Base-by-base conservation (phyloP, 2,329 filamentous ascomycete species). In the Botryotinia narcissicola region DNA sequence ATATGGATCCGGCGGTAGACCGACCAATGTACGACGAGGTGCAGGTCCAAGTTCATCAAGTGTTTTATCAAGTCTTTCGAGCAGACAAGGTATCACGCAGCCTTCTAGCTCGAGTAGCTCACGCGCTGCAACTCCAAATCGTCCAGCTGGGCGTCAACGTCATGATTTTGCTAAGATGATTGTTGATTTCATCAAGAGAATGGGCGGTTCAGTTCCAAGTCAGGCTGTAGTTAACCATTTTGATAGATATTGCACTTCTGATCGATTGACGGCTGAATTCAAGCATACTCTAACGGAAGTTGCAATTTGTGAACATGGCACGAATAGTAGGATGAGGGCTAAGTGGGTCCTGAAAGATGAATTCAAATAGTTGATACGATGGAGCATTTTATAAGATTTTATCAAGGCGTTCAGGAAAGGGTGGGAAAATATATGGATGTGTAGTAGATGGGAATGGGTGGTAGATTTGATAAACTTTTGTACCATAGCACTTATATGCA, bases 221-320 rank as follows among this genome's bases (percentile, higher is more conserved):
- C 94, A 97, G 83, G 91, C 94, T 86, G 83, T 98, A 62, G 92
- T 97, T 37, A 93, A 97, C 79, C 94, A 97, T 79, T 98, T 98
- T 82, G 93, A 95, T 82, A 89, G 89, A 22, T 92, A 90, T 79
- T 97, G 94, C 80, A 88, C 87, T 35, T 92, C 89, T 61, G 83
- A 86, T 40, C 87, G 89, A 75, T 88, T 93, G 75, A 91, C 91
- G 70, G 88, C 89, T 29, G 92, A 94, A 81, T 98, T 98, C 81
- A 95, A 94, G 83, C 86, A 88, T 78, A 94, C 94, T 78, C 83
- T 98, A 72, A 90, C 92, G 78, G 86, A 86, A 75, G 92, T 97
- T 78, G 95, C 95, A 0, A 88, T 85, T 71, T 82, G 97, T 81
- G 86, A 89, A 80, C 81, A 82, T 16, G 87, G 77, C 25, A 57